These are phyloP conservation scores for Chrysoporthe puriensis DNA, from an alignment of 2,329 filamentous ascomycete species.

Conservation along the genomic window DNA sequence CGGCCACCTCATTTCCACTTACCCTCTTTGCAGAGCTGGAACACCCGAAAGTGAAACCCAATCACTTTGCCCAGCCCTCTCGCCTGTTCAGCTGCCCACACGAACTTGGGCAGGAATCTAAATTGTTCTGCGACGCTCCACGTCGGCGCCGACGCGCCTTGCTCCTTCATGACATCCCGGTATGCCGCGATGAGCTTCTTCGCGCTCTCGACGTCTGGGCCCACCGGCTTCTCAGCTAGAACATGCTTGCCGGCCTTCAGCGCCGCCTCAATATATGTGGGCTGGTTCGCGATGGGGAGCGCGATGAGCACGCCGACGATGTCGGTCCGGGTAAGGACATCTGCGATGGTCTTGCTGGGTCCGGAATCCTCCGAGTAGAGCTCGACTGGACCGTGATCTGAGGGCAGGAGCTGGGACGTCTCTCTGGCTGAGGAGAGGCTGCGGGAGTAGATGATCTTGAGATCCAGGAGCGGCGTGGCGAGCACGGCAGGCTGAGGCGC, in stretches of 20 bases:
- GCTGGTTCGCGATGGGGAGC: conserved; percentile 62
- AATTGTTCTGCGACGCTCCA: conserved; percentile 72
- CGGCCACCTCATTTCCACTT: not conserved
- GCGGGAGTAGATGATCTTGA: conserved; percentile 67
- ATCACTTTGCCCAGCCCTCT: conserved; percentile 57
- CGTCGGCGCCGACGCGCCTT: conserved; percentile 37
- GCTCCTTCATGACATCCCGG: conserved; percentile 30
- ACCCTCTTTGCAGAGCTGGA: conserved; percentile 43
- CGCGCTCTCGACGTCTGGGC: conserved; percentile 42
- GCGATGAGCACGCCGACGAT: conserved; percentile 58
- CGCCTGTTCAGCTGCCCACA: conserved; percentile 53
- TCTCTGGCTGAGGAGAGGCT: conserved; percentile 56
- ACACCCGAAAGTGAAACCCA: conserved; percentile 46
- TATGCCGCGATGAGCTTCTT: conserved; percentile 47
- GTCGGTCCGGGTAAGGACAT: conserved; percentile 54
- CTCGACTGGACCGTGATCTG: conserved; percentile 39
- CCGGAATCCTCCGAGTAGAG: conserved; percentile 60
- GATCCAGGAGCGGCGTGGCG: conserved; percentile 42
- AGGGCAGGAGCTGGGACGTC: conserved; percentile 37
- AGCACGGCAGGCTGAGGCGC: conserved; percentile 27
- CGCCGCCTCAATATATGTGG: conserved; percentile 59
- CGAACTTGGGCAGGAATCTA: conserved; percentile 61
- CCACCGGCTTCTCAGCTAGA: conserved; percentile 46
- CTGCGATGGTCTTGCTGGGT: conserved; percentile 47
- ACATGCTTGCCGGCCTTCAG: conserved; percentile 58